Evolutionary conservation across 495 filamentous ascomycete genomes (phyloP), one percentile per base, ranked within the genome.

Genomic region (Cercophora newfieldiana): DNA sequence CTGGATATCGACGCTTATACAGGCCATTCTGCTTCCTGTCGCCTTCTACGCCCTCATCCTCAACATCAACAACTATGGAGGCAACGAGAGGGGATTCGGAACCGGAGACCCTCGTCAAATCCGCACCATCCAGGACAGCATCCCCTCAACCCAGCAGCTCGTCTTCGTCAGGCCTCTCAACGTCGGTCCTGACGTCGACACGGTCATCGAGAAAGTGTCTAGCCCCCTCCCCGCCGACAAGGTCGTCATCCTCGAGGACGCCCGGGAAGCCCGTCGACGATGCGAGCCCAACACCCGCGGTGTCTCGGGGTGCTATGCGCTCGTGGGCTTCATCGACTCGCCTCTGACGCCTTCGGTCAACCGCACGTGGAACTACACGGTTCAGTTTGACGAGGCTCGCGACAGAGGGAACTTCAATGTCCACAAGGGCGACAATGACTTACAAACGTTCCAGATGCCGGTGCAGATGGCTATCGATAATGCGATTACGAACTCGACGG

Each of bases 11-110:
- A 71, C 69, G 16, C 63, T 71, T 8, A 22, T 71, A 14, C 87
- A 88, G 64, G 78, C 90, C 18, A 89, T 85, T 1, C 68, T 88
- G 24, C 86, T 88, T 12, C 91, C 89, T 21, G 88, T 90, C 29
- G 77, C 90, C 51, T 89, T 91, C 73, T 69, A 76, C 18, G 71
- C 77, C 29, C 31, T 78, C 16, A 66, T 69, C 16, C 76, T 79
- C 56, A 68, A 75, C 49, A 76, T 74, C 51, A 72, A 71, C 16
- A 78, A 79, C 60, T 78, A 78, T 51, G 69, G 65, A 21, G 72
- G 73, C 59, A 74, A 71, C 19, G 28, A 65, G 14, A 18, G 58
- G 1, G 19, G 25, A 3, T 71, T 50, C 31, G 69, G 69, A 18
- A 3, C 56, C 28, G 67, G 64, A 29, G 7, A 25, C 19, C 30